Evolutionary conservation across 2,329 filamentous ascomycete species (phyloP).

Genomic region (Diaporthe amygdali): DNA sequence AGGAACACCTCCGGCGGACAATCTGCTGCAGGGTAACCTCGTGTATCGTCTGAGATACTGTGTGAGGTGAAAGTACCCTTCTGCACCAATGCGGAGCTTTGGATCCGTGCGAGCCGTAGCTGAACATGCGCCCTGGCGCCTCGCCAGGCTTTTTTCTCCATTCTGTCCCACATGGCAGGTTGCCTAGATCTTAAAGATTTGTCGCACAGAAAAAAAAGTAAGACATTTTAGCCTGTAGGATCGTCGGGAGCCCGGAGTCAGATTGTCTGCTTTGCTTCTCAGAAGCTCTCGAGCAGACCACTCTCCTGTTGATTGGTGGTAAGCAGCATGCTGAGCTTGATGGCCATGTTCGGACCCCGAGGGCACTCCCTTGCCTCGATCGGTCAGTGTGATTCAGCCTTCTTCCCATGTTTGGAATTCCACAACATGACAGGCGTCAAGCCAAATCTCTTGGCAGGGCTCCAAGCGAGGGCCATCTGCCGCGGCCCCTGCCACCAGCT

Average conservation of each 20-base stretch:
- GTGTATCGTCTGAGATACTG: background rate
- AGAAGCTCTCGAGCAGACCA: background rate
- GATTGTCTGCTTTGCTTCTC: background rate
- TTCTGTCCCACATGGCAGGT: no score
- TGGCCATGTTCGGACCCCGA: background rate
- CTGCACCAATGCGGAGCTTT: background rate
- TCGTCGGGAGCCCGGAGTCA: background rate
- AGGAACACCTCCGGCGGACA: background rate
- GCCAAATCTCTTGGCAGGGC: slow-evolving; percentile 10
- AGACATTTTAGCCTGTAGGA: background rate
- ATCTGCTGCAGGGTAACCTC: background rate
- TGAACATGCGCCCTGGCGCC: background rate
- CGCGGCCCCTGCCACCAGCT: background rate
- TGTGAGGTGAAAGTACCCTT: background rate
- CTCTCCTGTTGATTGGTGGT: background rate
- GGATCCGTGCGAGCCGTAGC: background rate
- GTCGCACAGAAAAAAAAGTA: background rate
- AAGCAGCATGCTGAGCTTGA: background rate
- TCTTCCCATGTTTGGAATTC: background rate
- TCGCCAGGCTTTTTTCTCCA: background rate
- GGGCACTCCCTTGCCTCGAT: background rate
- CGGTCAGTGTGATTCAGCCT: background rate
- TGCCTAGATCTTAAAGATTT: background rate
- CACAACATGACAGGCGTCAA: slow-evolving; percentile 8
- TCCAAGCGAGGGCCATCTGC: background rate